These are phyloP conservation scores for Tylopilus orsonianus DNA, from an alignment of 1,284 basidiomycete genomes.

Conservation along the genomic window DNA sequence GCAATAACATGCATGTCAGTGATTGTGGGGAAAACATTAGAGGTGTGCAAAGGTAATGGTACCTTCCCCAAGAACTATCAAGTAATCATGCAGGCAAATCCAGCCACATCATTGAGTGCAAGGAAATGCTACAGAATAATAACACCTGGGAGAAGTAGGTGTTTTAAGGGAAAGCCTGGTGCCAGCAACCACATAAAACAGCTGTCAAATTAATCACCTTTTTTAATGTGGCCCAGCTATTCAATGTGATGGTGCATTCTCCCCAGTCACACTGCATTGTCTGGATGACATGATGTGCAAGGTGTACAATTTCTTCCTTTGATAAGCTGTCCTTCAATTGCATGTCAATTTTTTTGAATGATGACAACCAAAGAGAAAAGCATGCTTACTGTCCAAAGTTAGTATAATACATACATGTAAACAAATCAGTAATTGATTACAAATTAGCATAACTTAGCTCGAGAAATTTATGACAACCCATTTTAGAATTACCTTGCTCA, in stretches of 20 bases:
- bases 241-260: conserved; percentile 21
- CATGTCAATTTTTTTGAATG: conserved; percentile 20
- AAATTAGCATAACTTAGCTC: not conserved
- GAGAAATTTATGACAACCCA: too few relatives aligned
- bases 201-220: conserved; percentile 26
- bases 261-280: conserved; percentile 31
- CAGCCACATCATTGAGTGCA: conserved; percentile 8
- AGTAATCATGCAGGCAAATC: conserved; percentile 20
- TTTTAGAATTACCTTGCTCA: too few relatives aligned
- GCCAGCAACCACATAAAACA: conserved; percentile 4
- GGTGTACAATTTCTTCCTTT: conserved; percentile 18
- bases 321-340: conserved; percentile 20
- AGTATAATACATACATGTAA: conserved; percentile 12
- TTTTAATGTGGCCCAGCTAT: conserved; percentile 29
- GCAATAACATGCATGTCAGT: conserved; percentile 8
- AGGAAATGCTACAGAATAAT: conserved; percentile 12
- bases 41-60: not conserved
- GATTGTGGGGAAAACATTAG: not conserved
- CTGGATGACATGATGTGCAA: conserved; percentile 29
- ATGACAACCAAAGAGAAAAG: conserved; percentile 6
- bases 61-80: conserved; percentile 14
- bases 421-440: conserved; percentile 5
- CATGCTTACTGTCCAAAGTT: not conserved
- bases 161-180: conserved; percentile 1
- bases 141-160: not conserved